Conservation (phyloP, 2,329 filamentous ascomycete species). For the Coleophoma eucalyptorum region DNA sequence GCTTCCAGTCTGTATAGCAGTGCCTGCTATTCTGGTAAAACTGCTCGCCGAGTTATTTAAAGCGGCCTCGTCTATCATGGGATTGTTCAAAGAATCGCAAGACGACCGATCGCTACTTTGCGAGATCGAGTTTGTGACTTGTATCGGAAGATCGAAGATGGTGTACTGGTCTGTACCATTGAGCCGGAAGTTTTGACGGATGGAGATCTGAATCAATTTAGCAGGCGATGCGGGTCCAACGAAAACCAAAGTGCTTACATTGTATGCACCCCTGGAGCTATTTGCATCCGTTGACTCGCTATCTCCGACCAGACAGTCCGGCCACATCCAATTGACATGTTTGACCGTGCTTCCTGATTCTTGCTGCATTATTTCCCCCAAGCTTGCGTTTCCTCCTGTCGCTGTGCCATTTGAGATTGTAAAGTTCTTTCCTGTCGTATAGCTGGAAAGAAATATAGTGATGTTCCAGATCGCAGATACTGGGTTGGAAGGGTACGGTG, state of each 20-base stretch:
- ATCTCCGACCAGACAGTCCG: constrained; percentile 61
- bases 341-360: constrained; percentile 68
- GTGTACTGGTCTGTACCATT: constrained; percentile 64
- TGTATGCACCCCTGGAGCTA: constrained; percentile 57
- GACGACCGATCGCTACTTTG: constrained; percentile 34
- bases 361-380: constrained; percentile 59
- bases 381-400: constrained; percentile 44
- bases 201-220: constrained; percentile 49
- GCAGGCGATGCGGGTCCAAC: constrained; percentile 1
- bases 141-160: constrained; percentile 67
- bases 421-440: constrained; percentile 59
- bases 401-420: constrained; percentile 63
- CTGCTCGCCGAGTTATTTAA: constrained; percentile 33
- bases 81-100: constrained; percentile 49
- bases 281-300: constrained; percentile 27
- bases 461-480: constrained; percentile 59
- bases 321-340: constrained; percentile 71
- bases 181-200: constrained; percentile 66
- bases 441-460: constrained; percentile 64
- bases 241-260: constrained; percentile 28
- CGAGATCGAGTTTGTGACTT: constrained; percentile 61
- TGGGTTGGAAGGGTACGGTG: constrained; percentile 48
- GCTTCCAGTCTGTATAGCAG: constrained; percentile 21
- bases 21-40: constrained; percentile 23
- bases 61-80: constrained; percentile 41